phyloP scores from a whole-genome alignment of 2,329 filamentous ascomycete species.

The Nannizzia gypsea region DNA sequence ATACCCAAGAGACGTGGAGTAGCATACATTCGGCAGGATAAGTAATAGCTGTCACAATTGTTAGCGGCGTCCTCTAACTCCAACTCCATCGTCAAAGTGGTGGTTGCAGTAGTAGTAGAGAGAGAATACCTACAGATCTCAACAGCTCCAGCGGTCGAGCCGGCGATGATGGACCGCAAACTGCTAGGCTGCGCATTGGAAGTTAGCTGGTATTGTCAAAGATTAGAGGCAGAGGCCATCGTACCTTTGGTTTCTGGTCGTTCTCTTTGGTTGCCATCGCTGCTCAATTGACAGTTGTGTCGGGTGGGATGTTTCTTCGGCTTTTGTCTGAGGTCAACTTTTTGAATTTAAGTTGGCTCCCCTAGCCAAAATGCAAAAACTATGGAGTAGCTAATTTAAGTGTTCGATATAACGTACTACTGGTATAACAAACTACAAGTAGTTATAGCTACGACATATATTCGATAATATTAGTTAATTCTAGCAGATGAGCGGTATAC shows the following conservation, averaged over 20 bases:
- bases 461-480: no score
- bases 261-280: constrained; percentile 20
- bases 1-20: neutral
- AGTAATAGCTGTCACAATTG: constrained; percentile 56
- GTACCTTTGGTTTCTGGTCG: constrained; percentile 30
- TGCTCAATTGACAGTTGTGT: neutral
- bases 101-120: neutral
- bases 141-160: constrained; percentile 83
- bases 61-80: constrained; percentile 16
- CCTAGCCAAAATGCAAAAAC: no score
- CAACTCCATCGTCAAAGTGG: neutral
- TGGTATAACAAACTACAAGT: no score
- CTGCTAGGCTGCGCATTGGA: constrained; percentile 51
- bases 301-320: neutral
- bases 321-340: neutral
- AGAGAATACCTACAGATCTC: constrained; percentile 61
- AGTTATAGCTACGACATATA: no score
- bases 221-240: constrained; percentile 1
- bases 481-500: no score
- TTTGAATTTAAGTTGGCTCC: neutral
- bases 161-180: constrained; percentile 80
- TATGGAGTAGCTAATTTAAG: no score
- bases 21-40: constrained; percentile 80
- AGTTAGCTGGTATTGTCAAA: neutral
- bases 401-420: no score